Conservation (phyloP, 1,284 basidiomycete genomes). For the Puccinia polysora region DNA sequence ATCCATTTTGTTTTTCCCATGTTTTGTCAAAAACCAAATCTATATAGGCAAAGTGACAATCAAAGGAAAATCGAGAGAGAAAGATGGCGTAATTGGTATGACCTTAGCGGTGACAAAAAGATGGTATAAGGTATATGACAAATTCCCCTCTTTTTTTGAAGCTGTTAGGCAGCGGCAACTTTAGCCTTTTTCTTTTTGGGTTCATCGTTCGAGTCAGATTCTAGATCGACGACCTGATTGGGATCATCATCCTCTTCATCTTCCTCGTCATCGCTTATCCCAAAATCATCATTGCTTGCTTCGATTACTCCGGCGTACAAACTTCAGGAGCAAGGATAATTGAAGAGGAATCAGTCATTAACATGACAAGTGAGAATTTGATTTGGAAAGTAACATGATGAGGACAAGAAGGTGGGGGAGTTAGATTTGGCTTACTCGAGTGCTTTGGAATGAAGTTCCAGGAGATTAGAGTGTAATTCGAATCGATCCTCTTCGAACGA, state of each 20-base stretch:
- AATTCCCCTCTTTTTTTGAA: too few species aligned
- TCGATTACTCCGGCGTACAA: neutral
- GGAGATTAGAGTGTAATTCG: neutral
- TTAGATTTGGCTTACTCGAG: neutral
- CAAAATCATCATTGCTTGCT: neutral
- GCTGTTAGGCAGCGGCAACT: neutral
- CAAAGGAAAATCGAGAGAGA: too few species aligned
- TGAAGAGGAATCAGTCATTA: too few species aligned
- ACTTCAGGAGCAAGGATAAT: neutral
- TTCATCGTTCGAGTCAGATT: neutral
- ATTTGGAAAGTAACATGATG: neutral
- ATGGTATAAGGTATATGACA: too few species aligned
- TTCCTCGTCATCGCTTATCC: neutral
- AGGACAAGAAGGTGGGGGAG: too few species aligned
- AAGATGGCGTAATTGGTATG: too few species aligned
- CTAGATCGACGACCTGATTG: neutral
- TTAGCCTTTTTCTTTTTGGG: constrained; percentile 11
- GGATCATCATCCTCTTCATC: constrained; percentile 5
- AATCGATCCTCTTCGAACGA: neutral
- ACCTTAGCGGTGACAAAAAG: too few species aligned
- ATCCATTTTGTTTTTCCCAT: too few species aligned
- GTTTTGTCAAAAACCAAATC: too few species aligned
- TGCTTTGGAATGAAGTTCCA: neutral
- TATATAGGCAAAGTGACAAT: too few species aligned
- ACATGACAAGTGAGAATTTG: neutral